Evolutionary conservation across 1,139 yeast genomes (phyloP), one percentile per base, ranked within the genome.

Genomic region (Kurtzmaniella quercitrusa): DNA sequence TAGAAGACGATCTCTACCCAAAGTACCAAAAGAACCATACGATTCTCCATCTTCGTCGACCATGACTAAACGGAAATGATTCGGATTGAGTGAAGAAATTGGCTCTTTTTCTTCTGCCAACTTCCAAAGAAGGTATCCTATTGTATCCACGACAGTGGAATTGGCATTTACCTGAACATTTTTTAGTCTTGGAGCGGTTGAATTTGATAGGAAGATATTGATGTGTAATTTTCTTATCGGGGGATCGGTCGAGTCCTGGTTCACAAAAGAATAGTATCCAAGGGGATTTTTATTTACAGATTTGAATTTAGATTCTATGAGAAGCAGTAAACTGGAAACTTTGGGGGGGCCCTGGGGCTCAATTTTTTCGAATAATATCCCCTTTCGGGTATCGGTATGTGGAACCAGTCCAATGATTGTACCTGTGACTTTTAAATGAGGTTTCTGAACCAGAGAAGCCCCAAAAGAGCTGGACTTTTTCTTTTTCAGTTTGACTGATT

Each of bases 1-100:
- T 31, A 84, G 65, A 3, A 63, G 51, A 44, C 85, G 69, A 0
- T 74, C 67, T 50, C 91, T 65, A 41, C 79, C 85, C 44, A 85
- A 64, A 3, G 82, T 71, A 2, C 93, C 93, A 66, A 85, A 85
- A 21, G 84, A 78, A 25, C 84, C 87, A 52, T 82, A 84, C n/a
- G 81, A 77, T 45, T 85, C 90, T 7, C 93, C 93, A 57, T 84
- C 91, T 48, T 85, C 93, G 56, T 85, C 94, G 1, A 82, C 85
- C 38, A 85, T 63, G 47, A 81, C 85, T n/a, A 85, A 54, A 43
- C 82, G 68, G 83, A 89, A 85, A 42, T 66, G 66, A 54, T 84
- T 83, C 0, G 89, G 86, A 50, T 82, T 74, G 41, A 64, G 51
- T 21, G 38, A 33, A n/a, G 14, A 46, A 38, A 23, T 55, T 57